Conservation (phyloP, 139 green algal genomes). For the Chlorokybus atmophyticus region DNA sequence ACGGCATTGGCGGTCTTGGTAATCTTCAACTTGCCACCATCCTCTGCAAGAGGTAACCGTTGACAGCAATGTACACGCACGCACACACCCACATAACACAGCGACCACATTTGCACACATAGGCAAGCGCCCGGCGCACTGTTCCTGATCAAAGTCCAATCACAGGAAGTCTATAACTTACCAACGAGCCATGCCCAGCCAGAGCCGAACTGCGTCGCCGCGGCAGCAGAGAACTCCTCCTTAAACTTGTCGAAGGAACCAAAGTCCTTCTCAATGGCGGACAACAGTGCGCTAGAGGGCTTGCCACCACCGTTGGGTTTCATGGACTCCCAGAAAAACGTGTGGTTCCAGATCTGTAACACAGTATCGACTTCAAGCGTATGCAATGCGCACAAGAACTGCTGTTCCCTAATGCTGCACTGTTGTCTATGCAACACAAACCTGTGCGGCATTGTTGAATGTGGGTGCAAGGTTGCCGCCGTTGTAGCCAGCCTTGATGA, state of each 20-base stretch:
- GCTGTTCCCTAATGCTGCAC: too few relatives aligned
- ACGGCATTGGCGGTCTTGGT: constrained; percentile 88
- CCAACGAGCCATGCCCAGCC: constrained; percentile 82
- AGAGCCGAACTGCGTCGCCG: constrained; percentile 76
- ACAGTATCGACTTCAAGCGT: too few relatives aligned
- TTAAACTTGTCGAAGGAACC: constrained; percentile 77
- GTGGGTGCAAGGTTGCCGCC: constrained; percentile 61
- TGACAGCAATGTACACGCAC: background rate
- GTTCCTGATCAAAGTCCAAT: too few relatives aligned
- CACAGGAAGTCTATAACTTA: too few relatives aligned
- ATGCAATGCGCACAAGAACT: too few relatives aligned
- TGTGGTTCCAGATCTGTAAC: constrained; percentile 78
- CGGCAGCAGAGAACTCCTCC: constrained; percentile 67
- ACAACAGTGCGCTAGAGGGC: constrained; percentile 53
- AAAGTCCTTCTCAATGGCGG: constrained; percentile 72
- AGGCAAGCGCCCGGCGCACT: too few relatives aligned
- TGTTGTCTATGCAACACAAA: constrained; percentile 8
- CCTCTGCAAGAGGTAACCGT: constrained; percentile 23
- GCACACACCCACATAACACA: background rate
- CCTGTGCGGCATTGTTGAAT: constrained; percentile 49
- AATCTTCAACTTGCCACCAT: constrained; percentile 66
- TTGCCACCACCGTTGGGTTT: constrained; percentile 55
- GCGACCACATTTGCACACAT: too few relatives aligned
- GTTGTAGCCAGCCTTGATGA: constrained; percentile 70
- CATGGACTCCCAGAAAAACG: constrained; percentile 91